These are phyloP conservation scores for Epichloe hybrida DNA, from an alignment of 2,329 filamentous ascomycete species.

Conservation along the genomic window DNA sequence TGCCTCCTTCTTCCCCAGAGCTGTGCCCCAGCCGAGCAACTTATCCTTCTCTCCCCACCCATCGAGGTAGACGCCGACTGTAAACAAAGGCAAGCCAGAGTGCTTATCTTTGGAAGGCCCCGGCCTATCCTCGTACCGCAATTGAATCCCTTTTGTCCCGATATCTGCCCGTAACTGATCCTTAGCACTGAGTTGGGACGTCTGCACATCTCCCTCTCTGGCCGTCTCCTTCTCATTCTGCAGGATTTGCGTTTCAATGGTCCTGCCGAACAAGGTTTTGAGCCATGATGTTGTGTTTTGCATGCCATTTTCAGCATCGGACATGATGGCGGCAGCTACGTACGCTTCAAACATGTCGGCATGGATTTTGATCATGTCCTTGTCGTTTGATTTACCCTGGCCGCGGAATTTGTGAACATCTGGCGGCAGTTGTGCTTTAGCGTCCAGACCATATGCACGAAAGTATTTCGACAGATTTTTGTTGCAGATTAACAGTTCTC, in stretches of 20 bases:
- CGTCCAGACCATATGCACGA: conserved; percentile 55
- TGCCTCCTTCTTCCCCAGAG: conserved; percentile 55
- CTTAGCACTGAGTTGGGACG: conserved; percentile 12
- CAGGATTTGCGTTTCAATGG: conserved; percentile 41
- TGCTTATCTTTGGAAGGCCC: conserved; percentile 39
- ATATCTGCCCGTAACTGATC: conserved; percentile 25
- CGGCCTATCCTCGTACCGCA: conserved; percentile 48
- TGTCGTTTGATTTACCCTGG: conserved; percentile 24
- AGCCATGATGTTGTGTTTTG: conserved; percentile 55
- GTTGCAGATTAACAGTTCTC: conserved; percentile 73
- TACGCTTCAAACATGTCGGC: conserved; percentile 90
- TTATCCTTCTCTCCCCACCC: conserved; percentile 55
- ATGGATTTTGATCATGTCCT: conserved; percentile 55
- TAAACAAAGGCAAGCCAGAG: conserved; percentile 42
- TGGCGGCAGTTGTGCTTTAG: conserved; percentile 42
- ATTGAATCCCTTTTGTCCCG: conserved; percentile 39
- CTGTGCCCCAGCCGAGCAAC: conserved; percentile 49
- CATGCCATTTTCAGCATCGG: conserved; percentile 50
- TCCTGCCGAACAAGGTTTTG: conserved; percentile 57
- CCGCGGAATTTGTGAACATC: conserved; percentile 22
- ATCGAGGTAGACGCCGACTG: conserved; percentile 49
- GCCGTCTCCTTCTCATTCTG: conserved; percentile 10
- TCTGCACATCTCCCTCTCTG: not conserved
- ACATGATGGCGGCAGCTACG: conserved; percentile 62
- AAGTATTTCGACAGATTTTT: conserved; percentile 60